Evolutionary conservation across 1,139 yeast species (phyloP).

Genomic region (Blastobotrys ciferrii): DNA sequence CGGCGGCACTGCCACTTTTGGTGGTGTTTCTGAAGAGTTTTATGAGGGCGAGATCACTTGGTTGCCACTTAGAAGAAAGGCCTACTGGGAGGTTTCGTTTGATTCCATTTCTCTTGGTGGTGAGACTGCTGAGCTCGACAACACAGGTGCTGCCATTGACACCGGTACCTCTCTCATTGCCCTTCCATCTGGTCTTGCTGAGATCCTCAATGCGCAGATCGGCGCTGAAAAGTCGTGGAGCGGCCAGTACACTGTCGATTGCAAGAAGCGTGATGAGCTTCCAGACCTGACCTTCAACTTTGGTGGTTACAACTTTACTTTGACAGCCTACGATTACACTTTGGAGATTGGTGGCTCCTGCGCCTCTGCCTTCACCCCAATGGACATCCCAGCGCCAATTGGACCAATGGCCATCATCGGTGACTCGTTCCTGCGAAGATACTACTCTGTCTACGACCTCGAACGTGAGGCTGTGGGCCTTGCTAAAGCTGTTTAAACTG

Average conservation of each 20-base stretch:
- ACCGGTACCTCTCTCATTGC: conserved; percentile 97
- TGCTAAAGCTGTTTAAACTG: conserved; percentile 58
- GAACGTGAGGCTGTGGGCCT: conserved; percentile 91
- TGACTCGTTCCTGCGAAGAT: conserved; percentile 93
- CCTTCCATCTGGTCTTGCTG: conserved; percentile 91
- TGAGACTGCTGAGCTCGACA: conserved; percentile 77
- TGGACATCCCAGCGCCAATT: conserved; percentile 96
- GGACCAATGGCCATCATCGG: conserved; percentile 96
- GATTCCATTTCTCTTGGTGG: conserved; percentile 89
- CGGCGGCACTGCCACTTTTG: conserved; percentile 92
- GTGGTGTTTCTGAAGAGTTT: conserved; percentile 79
- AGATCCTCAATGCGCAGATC: conserved; percentile 87
- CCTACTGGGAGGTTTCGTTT: conserved; percentile 97
- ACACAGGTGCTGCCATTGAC: conserved; percentile 95
- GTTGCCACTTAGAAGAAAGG: conserved; percentile 98
- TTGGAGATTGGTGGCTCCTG: conserved; percentile 92
- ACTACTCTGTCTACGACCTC: conserved; percentile 89
- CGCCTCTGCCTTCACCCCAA: conserved; percentile 91
- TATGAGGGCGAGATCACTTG: conserved; percentile 82
- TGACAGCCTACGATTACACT: conserved; percentile 84
- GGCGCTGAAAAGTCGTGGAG: conserved; percentile 98
- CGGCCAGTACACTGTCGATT: conserved; percentile 92
- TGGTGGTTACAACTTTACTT: conserved; percentile 86
- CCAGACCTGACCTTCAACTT: conserved; percentile 91
- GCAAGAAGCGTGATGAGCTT: conserved; percentile 73